Percentiles rank a stretch among this genome's conserved stretches.
Conservation (phyloP, 352 stramenopile genomes). For the Phytophthora fragariae region DNA sequence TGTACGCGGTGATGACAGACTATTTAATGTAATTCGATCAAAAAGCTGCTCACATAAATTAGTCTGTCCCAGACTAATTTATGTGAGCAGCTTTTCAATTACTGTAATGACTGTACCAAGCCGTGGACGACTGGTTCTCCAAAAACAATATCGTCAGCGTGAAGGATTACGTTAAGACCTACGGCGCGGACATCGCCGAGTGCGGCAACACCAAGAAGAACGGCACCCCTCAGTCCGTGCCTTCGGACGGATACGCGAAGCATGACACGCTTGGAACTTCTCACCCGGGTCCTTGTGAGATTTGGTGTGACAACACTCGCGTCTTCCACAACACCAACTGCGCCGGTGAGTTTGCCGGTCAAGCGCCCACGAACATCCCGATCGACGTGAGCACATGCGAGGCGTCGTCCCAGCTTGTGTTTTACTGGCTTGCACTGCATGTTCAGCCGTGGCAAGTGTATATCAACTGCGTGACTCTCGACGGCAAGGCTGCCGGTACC, state of each 20-base stretch:
- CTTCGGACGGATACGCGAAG: conserved; percentile 32
- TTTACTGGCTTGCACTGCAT: conserved; percentile 57
- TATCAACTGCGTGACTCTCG: conserved; percentile 47
- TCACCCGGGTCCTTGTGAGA: conserved; percentile 53
- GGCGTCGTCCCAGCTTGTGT: conserved; percentile 36
- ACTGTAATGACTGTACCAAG: no score
- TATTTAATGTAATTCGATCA: no score
- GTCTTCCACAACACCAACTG: conserved; percentile 56
- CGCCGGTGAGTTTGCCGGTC: conserved; percentile 23
- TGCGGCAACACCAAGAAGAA: conserved; percentile 40
- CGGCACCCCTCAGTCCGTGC: conserved; percentile 26
- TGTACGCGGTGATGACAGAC: no score
- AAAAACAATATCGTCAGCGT: conserved; percentile 38
- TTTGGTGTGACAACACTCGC: conserved; percentile 53
- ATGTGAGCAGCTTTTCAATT: no score
- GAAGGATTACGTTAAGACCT: conserved; percentile 40
- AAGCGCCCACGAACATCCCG: conserved; percentile 39
- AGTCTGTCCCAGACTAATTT: no score
- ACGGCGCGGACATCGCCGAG: conserved; percentile 26
- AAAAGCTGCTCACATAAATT: no score
- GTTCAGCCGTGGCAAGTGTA: conserved; percentile 52
- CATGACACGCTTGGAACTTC: conserved; percentile 39
- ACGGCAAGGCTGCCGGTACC: conserved; percentile 14
- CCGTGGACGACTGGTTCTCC: conserved; percentile 39
- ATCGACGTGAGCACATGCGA: conserved; percentile 45